A percentile compares a stretch with the other conserved stretches of the same genome.
These are phyloP conservation scores for Saccharomycopsis selenospora DNA, from an alignment of 805 yeast species.

Conservation along the genomic window DNA sequence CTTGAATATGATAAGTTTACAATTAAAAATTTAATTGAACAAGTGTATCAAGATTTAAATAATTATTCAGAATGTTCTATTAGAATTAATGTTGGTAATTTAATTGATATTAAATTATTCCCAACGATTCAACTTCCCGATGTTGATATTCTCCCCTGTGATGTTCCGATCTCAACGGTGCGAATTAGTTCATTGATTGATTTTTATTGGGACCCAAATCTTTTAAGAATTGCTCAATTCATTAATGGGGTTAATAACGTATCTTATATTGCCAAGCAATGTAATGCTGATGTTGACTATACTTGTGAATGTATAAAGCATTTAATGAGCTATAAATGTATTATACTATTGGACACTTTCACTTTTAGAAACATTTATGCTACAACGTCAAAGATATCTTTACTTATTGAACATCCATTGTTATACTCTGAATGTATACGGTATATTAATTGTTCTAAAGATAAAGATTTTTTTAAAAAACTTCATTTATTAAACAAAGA, in stretches of 20 bases:
- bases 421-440: constrained; percentile 81
- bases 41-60: constrained; percentile 88
- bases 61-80: constrained; percentile 94
- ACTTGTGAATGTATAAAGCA: constrained; percentile 88
- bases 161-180: constrained; percentile 90
- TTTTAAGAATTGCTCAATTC: constrained; percentile 78
- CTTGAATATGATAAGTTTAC: constrained; percentile 31
- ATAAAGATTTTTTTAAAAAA: background rate
- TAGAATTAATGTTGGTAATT: constrained; percentile 82
- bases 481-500: background rate
- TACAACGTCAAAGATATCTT: constrained; percentile 69
- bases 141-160: constrained; percentile 64
- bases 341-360: constrained; percentile 76
- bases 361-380: constrained; percentile 87
- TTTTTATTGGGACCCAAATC: constrained; percentile 95
- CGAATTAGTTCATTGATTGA: constrained; percentile 67
- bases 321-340: constrained; percentile 80
- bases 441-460: constrained; percentile 26
- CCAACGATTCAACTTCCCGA: constrained; percentile 83
- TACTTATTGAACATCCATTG: constrained; percentile 53
- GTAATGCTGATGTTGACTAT: constrained; percentile 71
- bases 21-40: constrained; percentile 74
- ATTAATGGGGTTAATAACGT: constrained; percentile 87
- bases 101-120: constrained; percentile 88
- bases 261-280: constrained; percentile 63